A percentile compares a stretch with the other conserved stretches of the same genome.
phyloP scores from a whole-genome alignment of 371 early-diverging fungal genomes.

The Mucor sp. region DNA sequence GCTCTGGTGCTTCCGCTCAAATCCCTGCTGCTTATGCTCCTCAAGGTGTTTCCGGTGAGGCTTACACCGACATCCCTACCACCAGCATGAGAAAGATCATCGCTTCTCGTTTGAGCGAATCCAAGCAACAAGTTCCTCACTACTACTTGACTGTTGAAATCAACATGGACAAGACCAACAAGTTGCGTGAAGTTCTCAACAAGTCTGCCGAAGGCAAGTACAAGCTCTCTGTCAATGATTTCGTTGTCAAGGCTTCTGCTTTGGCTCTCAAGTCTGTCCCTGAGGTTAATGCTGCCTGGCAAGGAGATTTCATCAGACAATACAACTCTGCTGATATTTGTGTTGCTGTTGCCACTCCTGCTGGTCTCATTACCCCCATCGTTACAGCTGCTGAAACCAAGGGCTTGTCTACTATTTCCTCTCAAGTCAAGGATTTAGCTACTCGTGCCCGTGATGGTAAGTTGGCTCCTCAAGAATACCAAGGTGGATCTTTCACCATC shows the following conservation, averaged over 20 bases:
- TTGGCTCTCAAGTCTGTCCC: slow-evolving; percentile 92
- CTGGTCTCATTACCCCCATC: slow-evolving; percentile 97
- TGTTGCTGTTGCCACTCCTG: slow-evolving; percentile 94
- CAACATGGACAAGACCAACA: slow-evolving; percentile 85
- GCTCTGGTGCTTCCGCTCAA: slow-evolving; percentile 39
- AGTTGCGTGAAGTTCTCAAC: slow-evolving; percentile 92
- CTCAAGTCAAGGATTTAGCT: slow-evolving; percentile 87
- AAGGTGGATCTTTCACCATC: slow-evolving; percentile 95
- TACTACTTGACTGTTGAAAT: slow-evolving; percentile 93
- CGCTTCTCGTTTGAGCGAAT: slow-evolving; percentile 80
- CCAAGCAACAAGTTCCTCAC: slow-evolving; percentile 92
- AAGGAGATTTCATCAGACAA: slow-evolving; percentile 91
- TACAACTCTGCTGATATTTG: slow-evolving; percentile 93
- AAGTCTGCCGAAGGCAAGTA: slow-evolving; percentile 82
- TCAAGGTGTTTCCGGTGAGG: slow-evolving; percentile 56
- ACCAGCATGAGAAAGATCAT: slow-evolving; percentile 95
- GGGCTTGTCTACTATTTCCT: slow-evolving; percentile 90
- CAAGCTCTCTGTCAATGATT: slow-evolving; percentile 98
- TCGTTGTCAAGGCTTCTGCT: slow-evolving; percentile 95
- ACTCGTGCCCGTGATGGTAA: slow-evolving; percentile 86
- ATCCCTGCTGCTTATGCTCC: slow-evolving; percentile 54
- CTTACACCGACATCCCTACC: slow-evolving; percentile 81
- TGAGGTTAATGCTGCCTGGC: slow-evolving; percentile 96
- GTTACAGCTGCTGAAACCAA: slow-evolving; percentile 81
- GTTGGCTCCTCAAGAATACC: slow-evolving; percentile 95